Base-by-base conservation (phyloP, 805 yeast genomes). In the Ogataea methylovora region DNA sequence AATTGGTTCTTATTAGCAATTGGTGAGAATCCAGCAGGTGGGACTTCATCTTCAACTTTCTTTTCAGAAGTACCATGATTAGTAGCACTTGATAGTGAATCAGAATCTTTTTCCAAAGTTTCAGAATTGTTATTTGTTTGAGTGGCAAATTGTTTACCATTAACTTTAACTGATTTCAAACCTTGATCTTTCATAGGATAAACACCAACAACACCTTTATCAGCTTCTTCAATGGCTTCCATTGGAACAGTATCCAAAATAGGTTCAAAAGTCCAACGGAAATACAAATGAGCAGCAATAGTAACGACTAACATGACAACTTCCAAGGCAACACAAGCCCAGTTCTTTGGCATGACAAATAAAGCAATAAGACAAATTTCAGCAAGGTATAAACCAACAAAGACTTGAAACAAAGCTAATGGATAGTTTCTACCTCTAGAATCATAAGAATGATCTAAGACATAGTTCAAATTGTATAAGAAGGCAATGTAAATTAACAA, bases 321-420 rank as follows among this genome's bases (percentile, higher is more conserved):
- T 56, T 82, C 88, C 36, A 84, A 61, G 3, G 66, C 92, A 43
- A 82, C 75, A 46, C 80, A 75, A 16, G 82, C 85, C 90, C 90
- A 84, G 43, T 80, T 68, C 63, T 84, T 80, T 29, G 76, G 72
- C 76, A 81, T 76, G 26, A 83, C 81, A 51, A 83, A 83, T 52
- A 84, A 63, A 26, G 83, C 90, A 38, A 75, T 56, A 36, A 82
- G 59, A 56, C 84, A 77, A 29, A 80, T 60, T 56, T 84, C 85
- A 29, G 79, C 81, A 41, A 84, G 60, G 54, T 84, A 84, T 27
- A 84, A 43, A 11, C 79, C 87, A 37, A 75, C 81, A 53, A 81
- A 82, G 10, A 77, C 64, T 57, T 82, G 85, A 56, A 82, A 77
- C 43, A 83, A 54, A 2, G 86, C 84, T 46, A 71, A 63, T 30